Evolutionary conservation across 1,284 basidiomycete species (phyloP).

Genomic region (Sporisorium reilianum): DNA sequence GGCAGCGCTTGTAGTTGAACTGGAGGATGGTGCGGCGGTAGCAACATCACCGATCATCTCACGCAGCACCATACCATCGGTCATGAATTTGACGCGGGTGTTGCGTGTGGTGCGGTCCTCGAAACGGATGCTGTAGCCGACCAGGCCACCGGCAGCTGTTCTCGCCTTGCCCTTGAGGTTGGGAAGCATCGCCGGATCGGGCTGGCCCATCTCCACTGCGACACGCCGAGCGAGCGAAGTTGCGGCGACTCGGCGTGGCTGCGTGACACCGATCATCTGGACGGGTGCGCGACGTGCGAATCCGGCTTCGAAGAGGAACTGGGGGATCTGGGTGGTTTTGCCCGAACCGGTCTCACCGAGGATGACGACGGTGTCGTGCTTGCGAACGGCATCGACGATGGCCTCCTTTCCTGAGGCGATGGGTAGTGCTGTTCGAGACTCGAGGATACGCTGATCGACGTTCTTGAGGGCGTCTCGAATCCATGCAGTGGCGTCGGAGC

Average conservation of each 20-base stretch:
- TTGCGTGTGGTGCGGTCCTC: conserved; percentile 79
- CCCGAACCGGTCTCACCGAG: conserved; percentile 97
- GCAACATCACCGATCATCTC: conserved; percentile 77
- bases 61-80: conserved; percentile 94
- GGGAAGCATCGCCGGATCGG: conserved; percentile 48
- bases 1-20: not conserved
- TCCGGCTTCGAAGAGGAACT: conserved; percentile 79
- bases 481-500: conserved; percentile 20
- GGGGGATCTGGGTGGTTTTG: conserved; percentile 80
- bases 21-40: conserved; percentile 2
- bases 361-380: conserved; percentile 88
- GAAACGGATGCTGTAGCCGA: conserved; percentile 96
- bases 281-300: conserved; percentile 33
- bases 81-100: conserved; percentile 93
- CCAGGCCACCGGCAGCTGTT: conserved; percentile 70
- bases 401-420: conserved; percentile 58
- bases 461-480: conserved; percentile 31
- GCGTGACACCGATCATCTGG: conserved; percentile 77
- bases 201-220: conserved; percentile 80
- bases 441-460: conserved; percentile 44
- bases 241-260: conserved; percentile 92
- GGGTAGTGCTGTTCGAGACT: conserved; percentile 53
- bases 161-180: conserved; percentile 41
- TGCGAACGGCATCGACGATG: conserved; percentile 66
- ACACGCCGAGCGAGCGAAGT: conserved; percentile 92